A percentile compares a stretch with the other conserved stretches of the same genome.
Evolutionary conservation across 345 rosid species (phyloP).

Genomic region (Stellera chamaejasme): DNA sequence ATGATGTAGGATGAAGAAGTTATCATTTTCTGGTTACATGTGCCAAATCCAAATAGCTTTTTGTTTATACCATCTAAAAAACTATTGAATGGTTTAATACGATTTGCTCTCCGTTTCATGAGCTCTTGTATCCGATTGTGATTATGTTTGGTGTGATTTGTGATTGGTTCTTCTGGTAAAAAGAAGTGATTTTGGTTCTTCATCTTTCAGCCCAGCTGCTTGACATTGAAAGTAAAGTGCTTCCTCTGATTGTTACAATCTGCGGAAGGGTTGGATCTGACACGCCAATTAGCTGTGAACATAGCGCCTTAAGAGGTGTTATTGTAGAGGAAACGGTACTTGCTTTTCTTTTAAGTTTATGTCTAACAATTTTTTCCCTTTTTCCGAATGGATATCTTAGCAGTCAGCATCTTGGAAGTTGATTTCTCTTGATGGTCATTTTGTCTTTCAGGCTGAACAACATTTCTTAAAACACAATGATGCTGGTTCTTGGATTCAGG

Average conservation of each 20-base stretch:
- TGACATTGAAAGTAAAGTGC: conserved; percentile 61
- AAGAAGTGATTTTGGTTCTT: conserved; percentile 2
- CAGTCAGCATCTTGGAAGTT: neutral
- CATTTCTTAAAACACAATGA: conserved; percentile 91
- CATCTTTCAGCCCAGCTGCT: conserved; percentile 58
- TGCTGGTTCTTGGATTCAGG: conserved; percentile 98
- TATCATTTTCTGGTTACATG: neutral
- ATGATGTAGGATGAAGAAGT: neutral
- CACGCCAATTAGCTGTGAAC: conserved; percentile 68
- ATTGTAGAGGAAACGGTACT: conserved; percentile 73
- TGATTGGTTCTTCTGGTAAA: neutral
- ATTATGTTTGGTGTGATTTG: neutral
- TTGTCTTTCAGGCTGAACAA: conserved; percentile 69
- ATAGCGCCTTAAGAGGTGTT: conserved; percentile 76
- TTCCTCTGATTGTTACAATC: conserved; percentile 66
- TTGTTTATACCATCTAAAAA: too few species aligned
- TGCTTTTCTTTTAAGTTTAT: neutral
- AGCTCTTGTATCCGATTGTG: too few species aligned
- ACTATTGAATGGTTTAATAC: too few species aligned
- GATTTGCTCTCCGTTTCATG: too few species aligned
- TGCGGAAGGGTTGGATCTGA: conserved; percentile 84
- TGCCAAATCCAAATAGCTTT: neutral
- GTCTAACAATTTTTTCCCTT: too few species aligned
- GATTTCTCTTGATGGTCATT: conserved; percentile 5
- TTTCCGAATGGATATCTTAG: too few species aligned